Percentiles rank a stretch among this genome's conserved stretches.
Conservation (phyloP, 805 yeast species). For the Nakazawaea wickerhamii region DNA sequence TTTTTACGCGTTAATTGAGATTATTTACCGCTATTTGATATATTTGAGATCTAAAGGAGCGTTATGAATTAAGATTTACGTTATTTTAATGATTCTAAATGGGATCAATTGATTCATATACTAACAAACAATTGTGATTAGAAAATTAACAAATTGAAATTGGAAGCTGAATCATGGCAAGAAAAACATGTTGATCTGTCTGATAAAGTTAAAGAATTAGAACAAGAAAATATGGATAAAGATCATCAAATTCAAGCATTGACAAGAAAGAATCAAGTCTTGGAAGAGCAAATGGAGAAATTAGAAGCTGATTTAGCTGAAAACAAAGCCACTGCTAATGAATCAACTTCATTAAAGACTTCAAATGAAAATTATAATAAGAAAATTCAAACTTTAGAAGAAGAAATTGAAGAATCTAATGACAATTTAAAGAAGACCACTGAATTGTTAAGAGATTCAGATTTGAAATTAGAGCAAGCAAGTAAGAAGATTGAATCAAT, state of each 20-base stretch:
- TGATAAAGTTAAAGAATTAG: slow-evolving; percentile 78
- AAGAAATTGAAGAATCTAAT: slow-evolving; percentile 87
- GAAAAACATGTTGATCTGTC: slow-evolving; percentile 89
- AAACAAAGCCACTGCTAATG: slow-evolving; percentile 83
- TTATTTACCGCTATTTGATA: neutral
- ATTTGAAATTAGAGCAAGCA: slow-evolving; percentile 91
- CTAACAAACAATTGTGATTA: slow-evolving; percentile 20
- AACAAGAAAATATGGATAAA: slow-evolving; percentile 86
- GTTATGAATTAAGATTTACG: no score
- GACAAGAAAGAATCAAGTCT: slow-evolving; percentile 83
- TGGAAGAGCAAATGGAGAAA: slow-evolving; percentile 80
- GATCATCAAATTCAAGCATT: slow-evolving; percentile 93
- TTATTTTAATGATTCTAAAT: no score
- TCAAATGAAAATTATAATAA: slow-evolving; percentile 87
- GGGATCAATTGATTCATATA: neutral
- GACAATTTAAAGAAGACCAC: slow-evolving; percentile 89
- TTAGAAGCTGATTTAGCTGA: slow-evolving; percentile 69
- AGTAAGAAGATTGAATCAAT: slow-evolving; percentile 90
- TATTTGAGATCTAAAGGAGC: neutral
- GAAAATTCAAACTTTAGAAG: slow-evolving; percentile 85
- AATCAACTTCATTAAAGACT: slow-evolving; percentile 80
- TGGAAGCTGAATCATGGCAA: slow-evolving; percentile 96
- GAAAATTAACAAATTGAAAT: slow-evolving; percentile 85
- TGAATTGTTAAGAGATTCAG: slow-evolving; percentile 90
- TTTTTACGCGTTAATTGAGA: neutral